Percentiles rank a stretch among this genome's conserved stretches.
Evolutionary conservation across 495 filamentous ascomycete species (phyloP).

Genomic region (Hypoxylon intermedium): DNA sequence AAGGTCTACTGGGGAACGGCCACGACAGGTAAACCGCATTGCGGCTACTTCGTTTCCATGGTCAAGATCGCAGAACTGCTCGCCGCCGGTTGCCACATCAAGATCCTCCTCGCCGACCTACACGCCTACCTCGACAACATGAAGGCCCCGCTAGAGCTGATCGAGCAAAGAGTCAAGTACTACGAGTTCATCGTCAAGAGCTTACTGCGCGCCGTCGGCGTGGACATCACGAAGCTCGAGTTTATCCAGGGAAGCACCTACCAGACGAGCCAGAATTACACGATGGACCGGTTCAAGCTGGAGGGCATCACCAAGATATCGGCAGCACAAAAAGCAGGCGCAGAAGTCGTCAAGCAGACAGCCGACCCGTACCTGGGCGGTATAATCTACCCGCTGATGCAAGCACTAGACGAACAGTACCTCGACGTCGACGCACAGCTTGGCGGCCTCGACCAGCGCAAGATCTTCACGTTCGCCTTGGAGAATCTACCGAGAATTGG

Average conservation of each 20-base stretch:
- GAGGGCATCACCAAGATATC: conserved; percentile 64
- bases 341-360: conserved; percentile 92
- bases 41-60: conserved; percentile 83
- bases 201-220: conserved; percentile 72
- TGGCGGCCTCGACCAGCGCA: conserved; percentile 84
- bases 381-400: conserved; percentile 86
- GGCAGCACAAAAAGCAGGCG: conserved; percentile 85
- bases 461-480: conserved; percentile 83
- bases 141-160: conserved; percentile 88
- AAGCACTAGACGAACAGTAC: conserved; percentile 91
- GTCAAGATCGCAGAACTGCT: conserved; percentile 92
- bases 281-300: conserved; percentile 77
- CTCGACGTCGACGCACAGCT: conserved; percentile 83
- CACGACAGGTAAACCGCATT: conserved; percentile 80
- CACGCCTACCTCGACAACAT: conserved; percentile 83
- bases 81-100: conserved; percentile 80
- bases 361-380: conserved; percentile 76
- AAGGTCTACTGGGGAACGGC: conserved; percentile 91
- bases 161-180: conserved; percentile 76
- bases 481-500: conserved; percentile 76
- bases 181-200: conserved; percentile 71
- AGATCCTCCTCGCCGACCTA: conserved; percentile 81
- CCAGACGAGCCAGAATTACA: conserved; percentile 73
- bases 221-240: conserved; percentile 76
- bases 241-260: conserved; percentile 88